phyloP scores from a whole-genome alignment of 768 basidiomycete species.

The Suillus lakei region DNA sequence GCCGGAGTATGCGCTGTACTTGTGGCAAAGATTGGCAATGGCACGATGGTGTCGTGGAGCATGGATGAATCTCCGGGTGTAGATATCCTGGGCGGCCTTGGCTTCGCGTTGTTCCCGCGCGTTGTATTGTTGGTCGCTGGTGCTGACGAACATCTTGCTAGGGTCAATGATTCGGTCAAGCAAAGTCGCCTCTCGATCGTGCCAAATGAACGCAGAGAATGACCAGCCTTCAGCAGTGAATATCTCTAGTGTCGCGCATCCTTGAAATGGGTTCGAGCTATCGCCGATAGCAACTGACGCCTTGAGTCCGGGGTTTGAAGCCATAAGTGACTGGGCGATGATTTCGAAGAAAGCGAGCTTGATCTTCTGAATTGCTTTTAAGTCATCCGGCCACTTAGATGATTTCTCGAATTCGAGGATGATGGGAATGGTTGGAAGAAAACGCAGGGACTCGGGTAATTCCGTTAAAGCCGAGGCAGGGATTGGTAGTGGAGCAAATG shows the following conservation, averaged over 20 bases:
- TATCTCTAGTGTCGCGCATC: conserved; percentile 76
- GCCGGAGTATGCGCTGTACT: conserved; percentile 76
- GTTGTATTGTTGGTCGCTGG: conserved; percentile 16
- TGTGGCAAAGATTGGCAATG: conserved; percentile 78
- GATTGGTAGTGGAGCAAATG: conserved; percentile 80
- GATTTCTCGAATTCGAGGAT: conserved; percentile 92
- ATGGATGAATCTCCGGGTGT: conserved; percentile 76
- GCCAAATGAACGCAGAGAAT: conserved; percentile 83
- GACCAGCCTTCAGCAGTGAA: conserved; percentile 85
- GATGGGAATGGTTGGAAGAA: conserved; percentile 71
- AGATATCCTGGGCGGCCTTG: conserved; percentile 58
- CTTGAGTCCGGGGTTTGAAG: conserved; percentile 50
- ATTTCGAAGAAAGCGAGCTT: conserved; percentile 92
- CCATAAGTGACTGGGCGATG: conserved; percentile 69
- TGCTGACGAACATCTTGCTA: conserved; percentile 36
- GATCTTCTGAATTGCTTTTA: conserved; percentile 89
- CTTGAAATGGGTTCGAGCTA: conserved; percentile 58
- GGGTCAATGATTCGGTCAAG: conserved; percentile 67
- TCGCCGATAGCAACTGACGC: conserved; percentile 65
- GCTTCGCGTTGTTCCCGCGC: conserved; percentile 59
- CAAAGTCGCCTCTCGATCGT: conserved; percentile 82
- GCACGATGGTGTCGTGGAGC: conserved; percentile 86
- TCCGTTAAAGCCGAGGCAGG: conserved; percentile 53
- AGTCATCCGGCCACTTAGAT: conserved; percentile 92
- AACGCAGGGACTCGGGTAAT: conserved; percentile 64